Evolutionary conservation across 805 yeast genomes (phyloP).

Genomic region (Yarrowia phangngaensis): DNA sequence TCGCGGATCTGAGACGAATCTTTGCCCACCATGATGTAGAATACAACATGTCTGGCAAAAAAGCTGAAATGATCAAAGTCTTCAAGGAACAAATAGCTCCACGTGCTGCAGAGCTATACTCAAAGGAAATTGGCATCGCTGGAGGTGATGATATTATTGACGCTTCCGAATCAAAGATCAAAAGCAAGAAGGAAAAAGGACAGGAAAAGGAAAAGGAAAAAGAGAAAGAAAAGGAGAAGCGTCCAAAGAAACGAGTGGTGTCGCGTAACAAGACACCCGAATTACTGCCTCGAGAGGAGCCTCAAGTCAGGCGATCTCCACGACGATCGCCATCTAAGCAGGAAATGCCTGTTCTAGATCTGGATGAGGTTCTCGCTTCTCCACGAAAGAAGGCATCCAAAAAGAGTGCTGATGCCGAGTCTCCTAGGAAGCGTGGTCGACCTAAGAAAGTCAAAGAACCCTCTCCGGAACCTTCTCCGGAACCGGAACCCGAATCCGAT

Average conservation of each 20-base stretch:
- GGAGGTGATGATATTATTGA: constrained; percentile 43
- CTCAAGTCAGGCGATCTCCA: constrained; percentile 22
- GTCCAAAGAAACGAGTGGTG: not conserved
- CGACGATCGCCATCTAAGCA: constrained; percentile 23
- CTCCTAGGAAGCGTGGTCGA: constrained; percentile 8
- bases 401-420: not conserved
- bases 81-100: constrained; percentile 56
- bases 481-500: constrained; percentile 1
- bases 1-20: constrained; percentile 66
- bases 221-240: not conserved
- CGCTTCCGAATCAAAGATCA: constrained; percentile 34
- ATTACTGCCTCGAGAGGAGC: constrained; percentile 4
- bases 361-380: constrained; percentile 7
- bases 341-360: constrained; percentile 6
- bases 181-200: constrained; percentile 10
- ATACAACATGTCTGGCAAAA: constrained; percentile 59
- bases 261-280: constrained; percentile 14
- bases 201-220: constrained; percentile 14
- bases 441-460: constrained; percentile 20
- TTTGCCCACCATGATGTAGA: constrained; percentile 59
- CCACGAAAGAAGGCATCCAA: constrained; percentile 1
- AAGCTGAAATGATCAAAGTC: constrained; percentile 58
- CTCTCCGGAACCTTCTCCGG: constrained; percentile 2
- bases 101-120: constrained; percentile 44
- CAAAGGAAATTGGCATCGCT: constrained; percentile 38